Base-by-base conservation (phyloP, 129 eudicot species). In the Dittrichia graveolens region DNA sequence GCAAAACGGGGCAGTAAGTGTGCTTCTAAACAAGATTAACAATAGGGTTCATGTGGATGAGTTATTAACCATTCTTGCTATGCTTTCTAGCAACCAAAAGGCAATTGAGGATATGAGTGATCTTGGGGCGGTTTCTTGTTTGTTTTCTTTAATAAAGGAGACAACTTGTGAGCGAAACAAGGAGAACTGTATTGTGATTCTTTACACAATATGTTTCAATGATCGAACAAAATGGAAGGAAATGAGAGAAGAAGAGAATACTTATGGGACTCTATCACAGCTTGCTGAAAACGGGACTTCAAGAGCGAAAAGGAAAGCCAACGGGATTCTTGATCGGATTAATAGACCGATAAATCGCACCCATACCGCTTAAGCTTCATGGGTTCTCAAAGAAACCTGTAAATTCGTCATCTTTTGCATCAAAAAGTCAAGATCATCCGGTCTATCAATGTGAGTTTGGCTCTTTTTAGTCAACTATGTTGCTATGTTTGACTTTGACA, bases 251-350 rank as follows among this genome's bases (percentile, higher is more conserved):
- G 96, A 90, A 73, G 98, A 94, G 68, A 81, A 49, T n/a, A 47
- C 48, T 5, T 56, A 82, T 35, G 76, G 86, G 6, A 90, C 98
- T 14, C 61, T 94, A 19, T 90, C 97, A 5, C 80, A 78, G 70
- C 83, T 94, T 31, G 93, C 88, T 6, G 78, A 79, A 68, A 78
- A 80, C 38, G 98, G 98, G 6, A 94, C 91, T 69, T 85, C 95
- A 2, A 82, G 98, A 77, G 95, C 97, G 18, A 90, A 94, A 86
- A 76, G 98, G 39, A 94, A 94, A 74, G 98, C 98, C 3, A 84
- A 65, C 35, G 86, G 89, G 64, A 88, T 94, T 72, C 95, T 94
- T 54, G 96, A 88, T 38, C 89, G 95, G 72, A 72, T 94, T 45
- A 86, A 82, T 38, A 74, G 95, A 75, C 80, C 83, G 13, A 44